Evolutionary conservation across 73 alveolate genomes (phyloP).

Genomic region (Paramecium pentaurelia): DNA sequence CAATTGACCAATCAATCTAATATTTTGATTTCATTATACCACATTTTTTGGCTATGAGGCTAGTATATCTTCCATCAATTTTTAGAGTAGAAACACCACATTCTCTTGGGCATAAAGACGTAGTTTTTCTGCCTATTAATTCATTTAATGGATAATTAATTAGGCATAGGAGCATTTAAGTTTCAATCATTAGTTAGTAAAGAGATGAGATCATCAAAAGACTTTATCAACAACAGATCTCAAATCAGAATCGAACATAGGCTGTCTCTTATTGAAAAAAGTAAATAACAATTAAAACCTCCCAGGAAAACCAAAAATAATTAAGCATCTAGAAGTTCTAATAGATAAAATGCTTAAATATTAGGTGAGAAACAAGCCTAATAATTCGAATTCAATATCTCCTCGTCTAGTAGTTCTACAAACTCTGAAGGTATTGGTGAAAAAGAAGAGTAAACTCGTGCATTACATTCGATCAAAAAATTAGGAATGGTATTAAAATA

Average conservation of each 20-base stretch:
- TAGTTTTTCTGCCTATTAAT: conserved; percentile 16
- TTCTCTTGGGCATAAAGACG: conserved; percentile 27
- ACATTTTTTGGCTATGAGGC: not conserved
- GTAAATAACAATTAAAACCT: conserved; percentile 24
- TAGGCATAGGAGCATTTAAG: conserved; percentile 15
- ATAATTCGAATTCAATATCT: not conserved
- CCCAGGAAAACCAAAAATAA: not conserved
- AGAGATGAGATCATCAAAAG: not conserved
- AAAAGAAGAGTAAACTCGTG: not conserved
- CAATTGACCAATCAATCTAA: conserved; percentile 37
- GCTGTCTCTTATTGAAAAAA: not conserved
- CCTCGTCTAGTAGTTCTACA: conserved; percentile 6
- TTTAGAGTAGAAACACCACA: not conserved
- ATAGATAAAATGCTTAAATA: not conserved
- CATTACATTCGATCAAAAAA: not conserved
- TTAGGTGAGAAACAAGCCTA: not conserved
- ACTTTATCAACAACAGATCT: not conserved
- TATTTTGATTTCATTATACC: not conserved
- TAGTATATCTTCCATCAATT: not conserved
- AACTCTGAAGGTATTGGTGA: not conserved
- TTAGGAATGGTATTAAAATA: not conserved
- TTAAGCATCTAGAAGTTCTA: not conserved
- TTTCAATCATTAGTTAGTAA: not conserved
- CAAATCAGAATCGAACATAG: not conserved
- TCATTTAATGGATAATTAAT: conserved; percentile 4